phyloP scores from a whole-genome alignment of 2,329 filamentous ascomycete genomes.

The Colletotrichum phormii region DNA sequence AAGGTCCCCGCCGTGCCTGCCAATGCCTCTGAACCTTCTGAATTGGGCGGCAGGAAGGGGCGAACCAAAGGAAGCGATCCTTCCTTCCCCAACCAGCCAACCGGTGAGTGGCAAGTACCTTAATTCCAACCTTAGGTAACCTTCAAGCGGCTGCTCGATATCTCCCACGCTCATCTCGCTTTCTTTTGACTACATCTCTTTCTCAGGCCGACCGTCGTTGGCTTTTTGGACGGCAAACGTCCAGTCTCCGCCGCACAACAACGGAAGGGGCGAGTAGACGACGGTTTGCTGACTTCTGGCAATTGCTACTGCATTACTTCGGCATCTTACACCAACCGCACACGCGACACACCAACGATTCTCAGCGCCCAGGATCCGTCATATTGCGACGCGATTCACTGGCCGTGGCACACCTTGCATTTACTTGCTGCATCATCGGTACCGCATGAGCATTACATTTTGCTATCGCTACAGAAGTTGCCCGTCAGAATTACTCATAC shows the following conservation, averaged over 20 bases:
- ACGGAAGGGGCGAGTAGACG: neutral
- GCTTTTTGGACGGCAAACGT: neutral
- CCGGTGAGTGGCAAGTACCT: neutral
- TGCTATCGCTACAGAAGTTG: neutral
- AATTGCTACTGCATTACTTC: neutral
- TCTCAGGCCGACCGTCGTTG: neutral
- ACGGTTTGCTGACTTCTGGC: neutral
- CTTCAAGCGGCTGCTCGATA: neutral
- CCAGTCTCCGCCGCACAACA: neutral
- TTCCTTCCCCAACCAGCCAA: slow-evolving; percentile 6
- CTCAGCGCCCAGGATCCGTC: neutral
- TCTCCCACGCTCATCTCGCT: slow-evolving; percentile 4
- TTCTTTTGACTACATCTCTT: neutral
- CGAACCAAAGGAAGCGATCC: neutral
- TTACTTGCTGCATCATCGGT: neutral
- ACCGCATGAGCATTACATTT: neutral
- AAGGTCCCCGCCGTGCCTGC: no score
- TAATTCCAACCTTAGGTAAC: neutral
- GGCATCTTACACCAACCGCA: neutral
- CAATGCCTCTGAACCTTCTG: neutral
- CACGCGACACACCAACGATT: neutral
- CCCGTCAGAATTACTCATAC: neutral
- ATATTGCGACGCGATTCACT: neutral
- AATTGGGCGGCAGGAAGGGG: neutral
- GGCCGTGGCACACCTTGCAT: neutral